Evolutionary conservation across 805 yeast genomes (phyloP).

Genomic region (Yueomyces sp.): DNA sequence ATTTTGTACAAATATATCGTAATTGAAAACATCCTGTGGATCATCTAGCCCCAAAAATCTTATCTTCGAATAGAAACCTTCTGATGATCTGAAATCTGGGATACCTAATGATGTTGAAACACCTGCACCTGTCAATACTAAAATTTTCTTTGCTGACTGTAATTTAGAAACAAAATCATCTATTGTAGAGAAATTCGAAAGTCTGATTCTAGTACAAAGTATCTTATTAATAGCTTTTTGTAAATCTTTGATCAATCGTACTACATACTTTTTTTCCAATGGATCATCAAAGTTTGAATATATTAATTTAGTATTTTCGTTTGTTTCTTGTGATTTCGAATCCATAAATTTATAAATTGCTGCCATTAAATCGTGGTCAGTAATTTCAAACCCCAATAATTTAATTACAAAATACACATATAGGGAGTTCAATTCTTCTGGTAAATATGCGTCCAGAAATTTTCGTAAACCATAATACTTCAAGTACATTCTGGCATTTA

Average conservation of each 20-base stretch:
- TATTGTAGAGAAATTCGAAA: slow-evolving; percentile 40
- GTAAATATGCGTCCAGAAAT: slow-evolving; percentile 50
- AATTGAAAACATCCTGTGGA: slow-evolving; percentile 83
- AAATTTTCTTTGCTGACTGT: slow-evolving; percentile 39
- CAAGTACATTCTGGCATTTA: slow-evolving; percentile 37
- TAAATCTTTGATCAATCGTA: slow-evolving; percentile 36
- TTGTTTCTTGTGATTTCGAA: slow-evolving; percentile 7
- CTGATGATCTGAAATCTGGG: slow-evolving; percentile 84
- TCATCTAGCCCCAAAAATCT: slow-evolving; percentile 59
- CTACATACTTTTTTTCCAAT: slow-evolving; percentile 32
- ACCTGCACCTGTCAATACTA: slow-evolving; percentile 88
- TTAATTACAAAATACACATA: slow-evolving; percentile 45
- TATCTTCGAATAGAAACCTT: slow-evolving; percentile 67
- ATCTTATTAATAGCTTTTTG: slow-evolving; percentile 57
- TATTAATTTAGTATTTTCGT: slow-evolving; percentile 7
- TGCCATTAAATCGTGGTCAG: slow-evolving; percentile 24
- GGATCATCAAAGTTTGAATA: slow-evolving; percentile 21
- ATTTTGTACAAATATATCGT: slow-evolving; percentile 54
- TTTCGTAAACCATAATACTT: slow-evolving; percentile 44
- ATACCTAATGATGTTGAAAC: slow-evolving; percentile 82
- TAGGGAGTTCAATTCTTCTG: slow-evolving; percentile 43
- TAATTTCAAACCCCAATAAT: slow-evolving; percentile 46
- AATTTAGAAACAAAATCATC: slow-evolving; percentile 46
- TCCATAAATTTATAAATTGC: slow-evolving; percentile 15
- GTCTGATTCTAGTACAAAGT: slow-evolving; percentile 38